Evolutionary conservation across 78 protist species (phyloP).

Genomic region (Polysphondylium violaceum): DNA sequence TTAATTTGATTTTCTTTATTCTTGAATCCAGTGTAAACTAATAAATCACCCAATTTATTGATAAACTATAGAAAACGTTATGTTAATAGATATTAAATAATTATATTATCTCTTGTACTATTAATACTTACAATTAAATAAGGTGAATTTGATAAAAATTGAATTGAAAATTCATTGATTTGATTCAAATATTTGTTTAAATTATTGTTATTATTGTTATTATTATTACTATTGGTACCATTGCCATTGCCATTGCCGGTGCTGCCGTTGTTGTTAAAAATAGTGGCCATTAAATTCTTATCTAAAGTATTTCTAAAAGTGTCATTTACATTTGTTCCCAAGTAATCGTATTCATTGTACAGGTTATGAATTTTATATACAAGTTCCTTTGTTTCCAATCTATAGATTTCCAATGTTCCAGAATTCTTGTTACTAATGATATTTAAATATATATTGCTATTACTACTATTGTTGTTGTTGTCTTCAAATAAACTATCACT

Average conservation of each 20-base stretch:
- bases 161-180: no score
- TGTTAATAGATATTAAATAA: no score
- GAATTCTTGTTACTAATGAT: neutral
- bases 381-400: slow-evolving; percentile 25
- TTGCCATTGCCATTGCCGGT: neutral
- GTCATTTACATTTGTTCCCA: slow-evolving; percentile 11
- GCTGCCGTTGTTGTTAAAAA: neutral
- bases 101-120: no score
- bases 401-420: slow-evolving; percentile 26
- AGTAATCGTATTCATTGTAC: slow-evolving; percentile 9
- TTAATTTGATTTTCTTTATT: slow-evolving; percentile 3
- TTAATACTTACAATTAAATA: no score
- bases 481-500: neutral
- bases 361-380: slow-evolving; percentile 2
- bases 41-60: slow-evolving; percentile 40
- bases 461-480: neutral
- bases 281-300: neutral
- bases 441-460: slow-evolving; percentile 25
- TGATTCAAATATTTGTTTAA: no score
- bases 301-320: neutral
- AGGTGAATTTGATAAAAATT: no score
- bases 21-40: slow-evolving; percentile 35
- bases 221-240: neutral
- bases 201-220: slow-evolving; percentile 9
- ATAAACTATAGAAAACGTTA: neutral